Percentiles rank a stretch among this genome's conserved stretches.
Evolutionary conservation across 257 asterid species (phyloP).

Genomic region (Knoxia roxburghii): DNA sequence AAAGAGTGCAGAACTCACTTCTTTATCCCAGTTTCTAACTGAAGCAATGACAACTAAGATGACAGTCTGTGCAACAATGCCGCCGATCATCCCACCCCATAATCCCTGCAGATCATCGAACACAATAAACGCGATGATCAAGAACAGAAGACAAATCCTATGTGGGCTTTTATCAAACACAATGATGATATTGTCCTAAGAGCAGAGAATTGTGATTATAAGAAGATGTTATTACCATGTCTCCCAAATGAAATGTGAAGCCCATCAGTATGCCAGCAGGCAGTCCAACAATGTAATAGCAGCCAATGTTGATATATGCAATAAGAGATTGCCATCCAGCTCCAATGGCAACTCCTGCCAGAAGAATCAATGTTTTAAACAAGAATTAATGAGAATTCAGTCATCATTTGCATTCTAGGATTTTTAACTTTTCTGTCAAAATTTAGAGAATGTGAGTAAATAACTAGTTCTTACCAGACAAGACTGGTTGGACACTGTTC

Average conservation of each 20-base stretch:
- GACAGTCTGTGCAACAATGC: constrained; percentile 63
- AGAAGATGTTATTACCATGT: constrained; percentile 31
- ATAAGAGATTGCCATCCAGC: constrained; percentile 90
- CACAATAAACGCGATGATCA: neutral
- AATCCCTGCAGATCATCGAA: constrained; percentile 56
- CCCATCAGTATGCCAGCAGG: constrained; percentile 73
- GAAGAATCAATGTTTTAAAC: neutral
- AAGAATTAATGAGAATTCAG: too few species aligned
- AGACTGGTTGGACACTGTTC: constrained; percentile 81
- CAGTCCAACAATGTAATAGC: constrained; percentile 70
- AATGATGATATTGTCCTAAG: too few species aligned
- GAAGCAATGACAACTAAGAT: constrained; percentile 48
- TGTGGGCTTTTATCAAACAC: too few species aligned
- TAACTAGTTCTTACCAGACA: constrained; percentile 50
- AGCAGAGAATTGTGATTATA: too few species aligned
- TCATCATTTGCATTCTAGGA: neutral
- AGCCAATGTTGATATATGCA: constrained; percentile 64
- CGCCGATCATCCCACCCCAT: constrained; percentile 90
- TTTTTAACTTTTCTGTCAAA: neutral
- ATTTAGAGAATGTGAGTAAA: neutral
- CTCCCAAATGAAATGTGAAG: constrained; percentile 47
- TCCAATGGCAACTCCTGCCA: constrained; percentile 83
- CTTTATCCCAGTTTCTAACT: constrained; percentile 71
- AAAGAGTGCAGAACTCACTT: constrained; percentile 32
- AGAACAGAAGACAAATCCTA: neutral